phyloP scores from a whole-genome alignment of 768 basidiomycete species.

The Epithele typhae region DNA sequence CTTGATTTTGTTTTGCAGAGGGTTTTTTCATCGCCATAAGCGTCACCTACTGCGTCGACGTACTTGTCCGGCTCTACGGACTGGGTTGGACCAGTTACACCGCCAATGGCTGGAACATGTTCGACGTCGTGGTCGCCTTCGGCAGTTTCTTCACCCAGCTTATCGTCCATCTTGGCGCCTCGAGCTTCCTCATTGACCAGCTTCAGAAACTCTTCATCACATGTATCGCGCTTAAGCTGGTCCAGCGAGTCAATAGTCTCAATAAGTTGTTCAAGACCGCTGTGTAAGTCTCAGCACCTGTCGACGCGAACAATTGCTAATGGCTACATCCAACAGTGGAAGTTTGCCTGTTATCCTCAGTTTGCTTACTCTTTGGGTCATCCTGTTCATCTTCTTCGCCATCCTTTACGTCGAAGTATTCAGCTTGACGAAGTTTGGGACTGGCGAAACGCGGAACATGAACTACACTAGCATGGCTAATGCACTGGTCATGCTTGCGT shows the following conservation, averaged over 20 bases:
- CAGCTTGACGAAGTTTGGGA: conserved; percentile 81
- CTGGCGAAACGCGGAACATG: conserved; percentile 58
- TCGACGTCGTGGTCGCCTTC: conserved; percentile 74
- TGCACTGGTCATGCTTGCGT: conserved; percentile 82
- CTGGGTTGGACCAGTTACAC: conserved; percentile 81
- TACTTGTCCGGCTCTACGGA: conserved; percentile 72
- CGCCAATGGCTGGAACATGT: conserved; percentile 93
- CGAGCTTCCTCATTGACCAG: conserved; percentile 53
- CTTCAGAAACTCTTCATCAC: conserved; percentile 91
- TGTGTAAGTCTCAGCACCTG: conserved; percentile 50
- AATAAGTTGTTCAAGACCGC: conserved; percentile 98
- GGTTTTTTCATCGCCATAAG: conserved; percentile 73
- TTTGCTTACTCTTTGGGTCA: conserved; percentile 82
- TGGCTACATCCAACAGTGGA: conserved; percentile 42
- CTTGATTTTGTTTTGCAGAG: too few relatives aligned
- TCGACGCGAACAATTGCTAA: too few relatives aligned
- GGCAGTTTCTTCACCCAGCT: conserved; percentile 86
- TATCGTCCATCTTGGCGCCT: conserved; percentile 52
- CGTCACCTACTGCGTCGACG: conserved; percentile 71
- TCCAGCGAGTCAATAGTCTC: conserved; percentile 80
- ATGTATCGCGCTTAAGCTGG: conserved; percentile 89
- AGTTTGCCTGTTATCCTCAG: conserved; percentile 84
- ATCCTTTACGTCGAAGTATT: conserved; percentile 90
- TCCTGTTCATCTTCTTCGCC: conserved; percentile 87
- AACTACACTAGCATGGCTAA: conserved; percentile 82